These are phyloP conservation scores for Aspergillus spinulosporus DNA, from an alignment of 2,329 filamentous ascomycete genomes.

Conservation along the genomic window DNA sequence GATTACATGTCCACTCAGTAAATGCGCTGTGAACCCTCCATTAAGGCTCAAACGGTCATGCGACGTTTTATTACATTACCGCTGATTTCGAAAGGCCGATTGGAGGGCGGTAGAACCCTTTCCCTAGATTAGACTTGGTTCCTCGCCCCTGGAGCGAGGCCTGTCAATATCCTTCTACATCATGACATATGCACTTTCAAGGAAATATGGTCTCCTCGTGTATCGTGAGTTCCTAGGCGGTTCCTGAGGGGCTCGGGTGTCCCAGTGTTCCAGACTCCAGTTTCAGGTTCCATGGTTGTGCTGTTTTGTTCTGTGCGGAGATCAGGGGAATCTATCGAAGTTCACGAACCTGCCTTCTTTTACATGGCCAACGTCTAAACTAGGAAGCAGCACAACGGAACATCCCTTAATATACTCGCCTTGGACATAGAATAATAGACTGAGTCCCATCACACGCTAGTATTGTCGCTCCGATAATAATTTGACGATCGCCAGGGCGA, in stretches of 20 bases:
- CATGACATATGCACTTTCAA: neutral
- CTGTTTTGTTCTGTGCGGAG: neutral
- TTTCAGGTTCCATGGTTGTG: conserved; percentile 5
- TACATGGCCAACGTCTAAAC: neutral
- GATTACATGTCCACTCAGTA: neutral
- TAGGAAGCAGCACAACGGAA: neutral
- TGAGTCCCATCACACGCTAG: neutral
- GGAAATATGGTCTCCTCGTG: neutral
- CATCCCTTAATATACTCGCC: neutral
- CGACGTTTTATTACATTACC: conserved; percentile 8
- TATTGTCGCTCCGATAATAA: conserved; percentile 8
- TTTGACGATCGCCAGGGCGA: conserved; percentile 33
- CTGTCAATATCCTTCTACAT: neutral
- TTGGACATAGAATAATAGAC: neutral
- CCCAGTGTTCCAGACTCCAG: neutral
- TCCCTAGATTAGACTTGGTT: neutral
- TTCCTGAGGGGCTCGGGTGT: neutral
- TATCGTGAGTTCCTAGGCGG: neutral
- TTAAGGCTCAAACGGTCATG: conserved; percentile 16
- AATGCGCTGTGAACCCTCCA: neutral
- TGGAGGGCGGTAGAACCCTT: neutral
- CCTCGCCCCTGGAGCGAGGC: neutral
- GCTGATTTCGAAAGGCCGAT: neutral
- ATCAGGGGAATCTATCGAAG: neutral
- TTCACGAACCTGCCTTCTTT: neutral